phyloP scores from a whole-genome alignment of 228 moss, liverwort and hornwort species.

The Sphagnum fallax region DNA sequence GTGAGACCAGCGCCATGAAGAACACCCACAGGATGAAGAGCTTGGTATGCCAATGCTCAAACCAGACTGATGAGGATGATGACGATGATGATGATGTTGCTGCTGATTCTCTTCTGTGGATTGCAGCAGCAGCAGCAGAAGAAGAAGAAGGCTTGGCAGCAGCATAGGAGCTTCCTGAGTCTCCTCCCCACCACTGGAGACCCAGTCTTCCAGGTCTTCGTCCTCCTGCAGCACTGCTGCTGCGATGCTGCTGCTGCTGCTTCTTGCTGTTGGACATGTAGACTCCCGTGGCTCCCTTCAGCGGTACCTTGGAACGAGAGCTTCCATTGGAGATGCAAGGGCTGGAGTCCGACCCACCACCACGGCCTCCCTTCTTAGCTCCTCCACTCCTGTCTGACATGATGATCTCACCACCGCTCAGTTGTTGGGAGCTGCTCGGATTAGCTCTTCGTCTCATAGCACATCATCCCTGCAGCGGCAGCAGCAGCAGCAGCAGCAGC shows the following conservation, averaged over 20 bases:
- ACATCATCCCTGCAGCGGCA: too few relatives aligned
- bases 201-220: constrained; percentile 27
- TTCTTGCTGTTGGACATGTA: constrained; percentile 27
- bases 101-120: too few relatives aligned
- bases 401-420: too few relatives aligned
- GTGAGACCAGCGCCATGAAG: constrained; percentile 20
- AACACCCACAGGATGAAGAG: constrained; percentile 34
- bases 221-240: constrained; percentile 12
- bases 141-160: constrained; percentile 19
- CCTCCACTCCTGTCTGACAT: constrained; percentile 46
- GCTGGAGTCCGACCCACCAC: constrained; percentile 38
- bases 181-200: constrained; percentile 47
- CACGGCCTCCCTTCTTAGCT: constrained; percentile 18
- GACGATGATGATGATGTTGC: not conserved
- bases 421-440: too few relatives aligned
- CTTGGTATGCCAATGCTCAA: constrained; percentile 37
- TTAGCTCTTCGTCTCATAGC: too few relatives aligned
- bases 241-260: constrained; percentile 31
- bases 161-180: constrained; percentile 24
- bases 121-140: too few relatives aligned
- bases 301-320: constrained; percentile 40
- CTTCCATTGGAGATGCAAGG: constrained; percentile 58
- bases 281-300: constrained; percentile 40
- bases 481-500: too few relatives aligned
- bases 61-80: not conserved